Percentiles rank a stretch among this genome's conserved stretches.
These are phyloP conservation scores for Strigomonas culicis DNA, from an alignment of 208 protist genomes.

Conservation along the genomic window DNA sequence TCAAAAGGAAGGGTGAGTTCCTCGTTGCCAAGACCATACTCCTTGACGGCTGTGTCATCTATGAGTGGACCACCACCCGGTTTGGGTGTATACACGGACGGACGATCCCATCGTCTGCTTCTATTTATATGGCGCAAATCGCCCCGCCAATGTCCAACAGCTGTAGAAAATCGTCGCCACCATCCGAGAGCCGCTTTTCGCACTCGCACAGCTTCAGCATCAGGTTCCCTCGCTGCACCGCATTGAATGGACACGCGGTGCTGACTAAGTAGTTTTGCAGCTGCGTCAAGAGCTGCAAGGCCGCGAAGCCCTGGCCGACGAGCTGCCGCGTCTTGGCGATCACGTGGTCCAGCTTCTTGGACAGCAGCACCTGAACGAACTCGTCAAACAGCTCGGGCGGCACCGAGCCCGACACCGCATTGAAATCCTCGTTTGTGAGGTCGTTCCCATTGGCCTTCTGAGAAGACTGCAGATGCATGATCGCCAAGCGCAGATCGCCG, in stretches of 20 bases:
- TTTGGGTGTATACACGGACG: too few relatives aligned
- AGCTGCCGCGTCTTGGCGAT: constrained; percentile 49
- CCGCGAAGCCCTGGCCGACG: constrained; percentile 69
- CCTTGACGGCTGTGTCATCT: too few relatives aligned
- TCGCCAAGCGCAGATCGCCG: constrained; percentile 97
- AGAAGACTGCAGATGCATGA: constrained; percentile 95
- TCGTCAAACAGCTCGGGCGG: constrained; percentile 46
- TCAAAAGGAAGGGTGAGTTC: too few relatives aligned
- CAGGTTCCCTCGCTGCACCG: constrained; percentile 44
- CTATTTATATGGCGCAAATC: too few relatives aligned
- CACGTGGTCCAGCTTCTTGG: constrained; percentile 49
- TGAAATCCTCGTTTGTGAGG: constrained; percentile 77
- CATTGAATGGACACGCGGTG: constrained; percentile 49
- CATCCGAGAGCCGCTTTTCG: constrained; percentile 73
- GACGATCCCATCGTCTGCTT: too few relatives aligned
- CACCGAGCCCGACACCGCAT: constrained; percentile 80
- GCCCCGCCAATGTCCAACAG: constrained; percentile 76
- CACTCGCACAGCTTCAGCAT: constrained; percentile 78
- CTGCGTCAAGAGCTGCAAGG: constrained; percentile 67
- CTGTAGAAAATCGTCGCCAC: constrained; percentile 84
- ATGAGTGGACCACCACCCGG: too few relatives aligned
- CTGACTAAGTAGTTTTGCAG: constrained; percentile 73
- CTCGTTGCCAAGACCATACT: too few relatives aligned
- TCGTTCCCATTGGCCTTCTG: constrained; percentile 76
- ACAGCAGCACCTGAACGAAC: constrained; percentile 58